Conservation (phyloP, 495 filamentous ascomycete genomes). For the Penicillium soppii region DNA sequence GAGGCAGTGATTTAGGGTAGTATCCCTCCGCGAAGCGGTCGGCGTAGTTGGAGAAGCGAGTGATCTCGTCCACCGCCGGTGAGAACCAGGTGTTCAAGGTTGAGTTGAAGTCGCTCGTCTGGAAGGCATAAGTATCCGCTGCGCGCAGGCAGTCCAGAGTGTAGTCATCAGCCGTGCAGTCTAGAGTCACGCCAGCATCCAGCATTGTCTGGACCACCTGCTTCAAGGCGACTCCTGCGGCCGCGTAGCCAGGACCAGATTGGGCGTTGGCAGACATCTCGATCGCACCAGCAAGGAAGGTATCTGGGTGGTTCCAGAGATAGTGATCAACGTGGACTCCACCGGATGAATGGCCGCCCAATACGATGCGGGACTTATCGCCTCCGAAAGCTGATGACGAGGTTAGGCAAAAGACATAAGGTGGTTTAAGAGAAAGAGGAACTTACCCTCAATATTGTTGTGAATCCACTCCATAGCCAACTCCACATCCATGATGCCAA, state of each 20-base stretch:
- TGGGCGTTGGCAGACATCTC: conserved; percentile 30
- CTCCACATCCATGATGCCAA: conserved; percentile 28
- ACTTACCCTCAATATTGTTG: conserved; percentile 24
- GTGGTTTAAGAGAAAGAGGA: not conserved
- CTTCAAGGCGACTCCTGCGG: conserved; percentile 18
- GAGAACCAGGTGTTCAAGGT: conserved; percentile 29
- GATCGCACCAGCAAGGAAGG: conserved; percentile 27
- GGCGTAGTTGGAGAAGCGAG: conserved; percentile 24
- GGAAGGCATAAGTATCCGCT: conserved; percentile 22
- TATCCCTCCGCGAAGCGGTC: conserved; percentile 18
- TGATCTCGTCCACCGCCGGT: conserved; percentile 22
- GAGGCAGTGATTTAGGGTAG: conserved; percentile 21
- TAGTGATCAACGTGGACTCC: conserved; percentile 28
- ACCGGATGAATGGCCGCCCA: conserved; percentile 28
- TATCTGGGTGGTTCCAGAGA: conserved; percentile 27
- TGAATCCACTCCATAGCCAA: conserved; percentile 25
- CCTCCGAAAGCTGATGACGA: conserved; percentile 21
- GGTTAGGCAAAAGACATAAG: not conserved
- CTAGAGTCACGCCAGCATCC: conserved; percentile 18
- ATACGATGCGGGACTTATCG: conserved; percentile 24
- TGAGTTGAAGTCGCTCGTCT: conserved; percentile 27
- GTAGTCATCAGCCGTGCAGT: conserved; percentile 17
- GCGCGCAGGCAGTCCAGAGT: conserved; percentile 26
- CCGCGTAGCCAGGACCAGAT: conserved; percentile 21
- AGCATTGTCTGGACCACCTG: conserved; percentile 21